A percentile compares a stretch with the other conserved stretches of the same genome.
Conservation (phyloP, 257 asterid species). For the Plectranthus barbatus region DNA sequence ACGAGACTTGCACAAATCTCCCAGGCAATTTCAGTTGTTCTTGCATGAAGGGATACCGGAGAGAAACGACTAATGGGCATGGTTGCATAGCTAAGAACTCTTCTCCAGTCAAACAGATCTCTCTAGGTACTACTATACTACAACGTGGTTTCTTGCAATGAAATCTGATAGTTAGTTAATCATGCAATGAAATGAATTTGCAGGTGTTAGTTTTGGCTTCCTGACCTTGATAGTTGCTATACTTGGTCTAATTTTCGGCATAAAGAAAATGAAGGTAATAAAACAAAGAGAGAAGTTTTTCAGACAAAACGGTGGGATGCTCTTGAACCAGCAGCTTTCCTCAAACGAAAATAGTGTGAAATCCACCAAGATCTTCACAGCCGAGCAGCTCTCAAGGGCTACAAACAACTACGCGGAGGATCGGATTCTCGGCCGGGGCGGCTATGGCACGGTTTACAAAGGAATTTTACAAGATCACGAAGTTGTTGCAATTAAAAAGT, state of each 20-base stretch:
- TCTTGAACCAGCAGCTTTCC: constrained; percentile 28
- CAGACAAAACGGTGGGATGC: constrained; percentile 33
- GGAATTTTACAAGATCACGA: constrained; percentile 32
- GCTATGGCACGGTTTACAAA: constrained; percentile 46
- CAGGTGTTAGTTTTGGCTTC: constrained; percentile 30
- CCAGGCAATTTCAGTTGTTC: constrained; percentile 34
- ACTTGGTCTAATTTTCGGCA: constrained; percentile 12
- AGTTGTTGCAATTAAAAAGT: constrained; percentile 47
- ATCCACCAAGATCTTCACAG: constrained; percentile 24
- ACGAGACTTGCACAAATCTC: constrained; percentile 32
- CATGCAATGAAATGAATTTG: background rate
- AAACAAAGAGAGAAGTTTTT: constrained; percentile 30
- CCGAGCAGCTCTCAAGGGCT: constrained; percentile 34
- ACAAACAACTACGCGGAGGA: constrained; percentile 40
- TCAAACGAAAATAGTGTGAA: constrained; percentile 21
- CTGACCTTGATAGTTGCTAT: constrained; percentile 11
- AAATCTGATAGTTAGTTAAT: background rate
- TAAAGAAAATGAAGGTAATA: constrained; percentile 19
- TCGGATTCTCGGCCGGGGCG: constrained; percentile 47
- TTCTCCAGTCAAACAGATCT: constrained; percentile 39
- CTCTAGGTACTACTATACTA: constrained; percentile 27
- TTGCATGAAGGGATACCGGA: constrained; percentile 38
- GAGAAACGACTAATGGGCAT: constrained; percentile 33
- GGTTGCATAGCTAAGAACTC: constrained; percentile 35
- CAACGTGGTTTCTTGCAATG: background rate